Evolutionary conservation across 306 rosid genomes (phyloP), one percentile per base, ranked within the genome.

Genomic region (Crotalaria pallida): DNA sequence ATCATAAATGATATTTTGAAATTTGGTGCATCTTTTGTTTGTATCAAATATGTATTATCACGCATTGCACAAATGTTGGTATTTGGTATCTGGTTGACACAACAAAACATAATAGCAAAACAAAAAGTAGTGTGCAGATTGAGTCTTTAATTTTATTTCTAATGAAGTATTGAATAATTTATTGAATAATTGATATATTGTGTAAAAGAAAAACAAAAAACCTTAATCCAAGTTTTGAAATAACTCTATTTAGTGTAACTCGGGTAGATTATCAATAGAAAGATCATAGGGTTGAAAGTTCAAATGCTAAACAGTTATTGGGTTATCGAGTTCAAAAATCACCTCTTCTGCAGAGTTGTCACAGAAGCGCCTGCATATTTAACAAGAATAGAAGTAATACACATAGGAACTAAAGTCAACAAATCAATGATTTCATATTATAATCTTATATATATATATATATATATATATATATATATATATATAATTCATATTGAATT

Each of bases 321-420:
- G 2, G 13, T 67, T n/a, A 31, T n/a, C n/a, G n/a, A 49, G 33
- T 18, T 27, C 3, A 13, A 17, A 24, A 45, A 29, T 34, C 26
- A 33, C 77, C 52, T 49, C 10, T 26, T 18, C 70, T n/a, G 3
- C 10, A 1, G 44, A 45, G 10, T n/a, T 51, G n/a, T 48, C 44
- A 24, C 31, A 62, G 45, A 40, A 50, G 50, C 55, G 7, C 78
- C 71, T 62, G 64, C 63, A 34, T 10, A 60, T 33, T 38, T 68
- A 55, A 38, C 23, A n/a, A 64, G 6, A 23, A 8, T 2, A 22
- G 0, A 41, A 41, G 52, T 43, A 41, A 40, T 40, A 10, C 17
- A 41, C 33, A 23, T 1, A 2, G 10, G 22, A 44, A 1, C 2
- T 17, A 17, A 36, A 36, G 18, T 41, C 16, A 61, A 36, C 15